A percentile compares a stretch with the other conserved stretches of the same genome.
Evolutionary conservation across 768 basidiomycete species (phyloP).

Genomic region (Leucogyrophana mollusca): DNA sequence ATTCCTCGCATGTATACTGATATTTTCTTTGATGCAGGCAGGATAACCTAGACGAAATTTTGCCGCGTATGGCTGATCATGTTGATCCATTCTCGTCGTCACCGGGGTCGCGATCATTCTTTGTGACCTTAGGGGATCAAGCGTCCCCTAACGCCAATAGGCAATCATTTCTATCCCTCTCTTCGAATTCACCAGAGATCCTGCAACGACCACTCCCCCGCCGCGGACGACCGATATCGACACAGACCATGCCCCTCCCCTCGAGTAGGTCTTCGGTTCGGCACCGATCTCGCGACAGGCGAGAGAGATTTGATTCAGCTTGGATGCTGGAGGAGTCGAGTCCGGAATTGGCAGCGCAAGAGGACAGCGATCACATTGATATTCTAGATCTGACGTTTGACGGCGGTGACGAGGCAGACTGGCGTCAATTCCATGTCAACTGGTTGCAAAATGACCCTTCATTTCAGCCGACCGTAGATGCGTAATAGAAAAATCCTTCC

Average conservation of each 20-base stretch:
- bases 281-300: conserved; percentile 19
- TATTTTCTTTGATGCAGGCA: conserved; percentile 8
- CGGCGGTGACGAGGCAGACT: conserved; percentile 33
- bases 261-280: conserved; percentile 33
- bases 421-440: conserved; percentile 57
- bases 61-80: conserved; percentile 2
- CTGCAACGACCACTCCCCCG: conserved; percentile 18
- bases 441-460: conserved; percentile 23
- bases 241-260: conserved; percentile 30
- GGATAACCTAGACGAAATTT: background rate
- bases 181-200: conserved; percentile 30
- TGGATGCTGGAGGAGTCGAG: conserved; percentile 42
- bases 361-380: conserved; percentile 36
- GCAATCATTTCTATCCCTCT: conserved; percentile 43
- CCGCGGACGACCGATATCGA: conserved; percentile 30
- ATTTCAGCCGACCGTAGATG: conserved; percentile 6
- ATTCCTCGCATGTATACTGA: background rate
- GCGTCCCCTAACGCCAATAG: conserved; percentile 24
- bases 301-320: conserved; percentile 31
- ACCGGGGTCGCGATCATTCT: conserved; percentile 42
- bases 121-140: conserved; percentile 38
- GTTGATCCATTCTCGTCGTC: conserved; percentile 43
- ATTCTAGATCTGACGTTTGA: conserved; percentile 18
- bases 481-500: no score
- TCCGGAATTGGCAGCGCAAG: conserved; percentile 21